Evolutionary conservation across 1,284 basidiomycete species (phyloP), one percentile per base, ranked within the genome.

Genomic region (Cryptococcus sp.): DNA sequence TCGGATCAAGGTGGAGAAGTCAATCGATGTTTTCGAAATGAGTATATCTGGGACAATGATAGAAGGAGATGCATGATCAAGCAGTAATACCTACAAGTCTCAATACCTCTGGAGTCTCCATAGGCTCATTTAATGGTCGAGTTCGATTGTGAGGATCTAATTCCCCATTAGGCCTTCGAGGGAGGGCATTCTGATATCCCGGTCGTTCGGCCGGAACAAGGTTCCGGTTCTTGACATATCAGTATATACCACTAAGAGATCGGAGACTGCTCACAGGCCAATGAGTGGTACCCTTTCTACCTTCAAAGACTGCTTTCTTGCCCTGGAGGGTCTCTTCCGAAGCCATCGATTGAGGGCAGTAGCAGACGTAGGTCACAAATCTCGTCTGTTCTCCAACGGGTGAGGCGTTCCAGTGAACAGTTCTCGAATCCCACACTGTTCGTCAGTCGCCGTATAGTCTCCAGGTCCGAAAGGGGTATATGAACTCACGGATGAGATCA

Each of bases 381-480:
- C 62, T 51, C 0, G 62, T 64, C 49, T 64, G 62, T 13, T 18
- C n/a, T 1, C 63, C 59, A 9, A 44, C 31, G 0, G 63, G 63
- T 14, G 55, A 56, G 7, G 50, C 43, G 45, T 64, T 64, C 63
- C 63, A 62, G 50, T 64, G 63, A 14, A 64, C 53, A 23, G 63
- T 64, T 19, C 63, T 47, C 21, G 57, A 60, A 48, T 64, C 62
- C 62, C 62, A 62, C n/a, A 64, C 60, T 62, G 14, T 18, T 13
- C 7, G 21, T 10, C 14, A 14, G 46, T 45, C 11, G 16, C 13
- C 19, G 4, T 11, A 28, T 28, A 28, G 4, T 5, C 4, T 28
- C 11, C 4, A 28, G 11, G 28, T n/a, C n/a, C n/a, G n/a, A n/a
- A 39, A n/a, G 16, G 36, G 7, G 16, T 7, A 39, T 7, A 16